Evolutionary conservation across 2,329 filamentous ascomycete species (phyloP), one percentile per base, ranked within the genome.

Genomic region (Scortechinia acanthostroma): DNA sequence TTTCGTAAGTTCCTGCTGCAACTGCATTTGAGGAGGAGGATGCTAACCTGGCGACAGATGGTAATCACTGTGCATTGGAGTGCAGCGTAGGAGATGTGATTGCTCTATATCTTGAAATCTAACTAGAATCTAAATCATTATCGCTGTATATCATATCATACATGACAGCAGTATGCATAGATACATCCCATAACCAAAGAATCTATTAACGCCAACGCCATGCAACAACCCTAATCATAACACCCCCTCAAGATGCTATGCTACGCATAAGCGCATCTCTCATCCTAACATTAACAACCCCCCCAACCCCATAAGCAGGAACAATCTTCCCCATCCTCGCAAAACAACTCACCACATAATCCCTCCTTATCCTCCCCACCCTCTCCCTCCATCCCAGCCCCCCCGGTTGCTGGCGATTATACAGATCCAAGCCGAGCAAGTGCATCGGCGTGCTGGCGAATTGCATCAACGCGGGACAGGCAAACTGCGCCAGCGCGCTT

Each of bases 231-330:
- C n/a, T n/a, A n/a, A n/a, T n/a, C n/a, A n/a, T n/a, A n/a, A n/a
- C n/a, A n/a, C n/a, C n/a, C n/a, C n/a, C n/a, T n/a, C n/a, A n/a
- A n/a, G n/a, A n/a, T n/a, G n/a, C n/a, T n/a, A n/a, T n/a, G n/a
- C n/a, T n/a, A n/a, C n/a, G n/a, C 74, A 81, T 79, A 53, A 76
- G 52, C 35, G 51, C 58, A 45, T 55, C 60, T 53, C 77, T 65
- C 46, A 79, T 59, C 48, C 70, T 63, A 33, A 69, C 70, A 59
- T 82, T 82, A 3, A 78, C 74, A 20, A 82, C 76, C 0, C 77
- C 77, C 1, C 77, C 77, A 22, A 82, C 69, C 6, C 77, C 77
- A 65, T 80, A 82, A 1, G 77, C 77, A 5, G 77, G 77, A 4
- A 82, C 64, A 50, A 82, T 80, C 53, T 78, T 66, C 21, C 72